phyloP scores from a whole-genome alignment of 208 protist species.

The Acanthamoeba sp. region DNA sequence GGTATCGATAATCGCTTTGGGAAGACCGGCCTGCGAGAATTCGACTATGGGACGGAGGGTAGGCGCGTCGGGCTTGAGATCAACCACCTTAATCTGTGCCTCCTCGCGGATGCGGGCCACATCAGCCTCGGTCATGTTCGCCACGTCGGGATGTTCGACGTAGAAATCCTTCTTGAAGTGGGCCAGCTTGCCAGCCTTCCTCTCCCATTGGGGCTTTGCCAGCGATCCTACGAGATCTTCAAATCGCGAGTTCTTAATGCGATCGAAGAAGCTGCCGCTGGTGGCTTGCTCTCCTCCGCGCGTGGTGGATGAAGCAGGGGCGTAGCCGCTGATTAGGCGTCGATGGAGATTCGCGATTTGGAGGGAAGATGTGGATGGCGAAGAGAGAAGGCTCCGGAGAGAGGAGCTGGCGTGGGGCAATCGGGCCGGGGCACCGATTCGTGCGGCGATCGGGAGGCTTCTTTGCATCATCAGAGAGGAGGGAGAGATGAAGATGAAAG shows the following conservation, averaged over 20 bases:
- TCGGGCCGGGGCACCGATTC: too few species aligned
- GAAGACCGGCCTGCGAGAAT: constrained; percentile 2
- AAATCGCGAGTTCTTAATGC: constrained; percentile 19
- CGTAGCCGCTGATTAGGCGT: neutral
- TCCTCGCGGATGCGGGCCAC: constrained; percentile 75
- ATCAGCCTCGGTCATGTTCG: constrained; percentile 71
- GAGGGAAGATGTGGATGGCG: neutral
- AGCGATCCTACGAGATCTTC: constrained; percentile 29
- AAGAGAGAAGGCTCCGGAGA: neutral
- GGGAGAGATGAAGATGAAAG: neutral
- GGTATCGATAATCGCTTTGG: neutral
- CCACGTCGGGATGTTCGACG: constrained; percentile 77
- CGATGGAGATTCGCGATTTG: neutral
- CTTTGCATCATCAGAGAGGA: neutral
- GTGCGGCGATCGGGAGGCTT: neutral
- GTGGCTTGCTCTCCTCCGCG: too few species aligned
- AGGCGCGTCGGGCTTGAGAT: neutral
- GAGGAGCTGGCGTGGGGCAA: neutral
- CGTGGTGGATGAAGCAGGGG: neutral
- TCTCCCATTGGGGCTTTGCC: neutral
- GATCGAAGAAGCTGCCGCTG: constrained; percentile 8
- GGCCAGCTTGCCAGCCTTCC: neutral
- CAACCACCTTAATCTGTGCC: constrained; percentile 5
- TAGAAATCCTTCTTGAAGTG: constrained; percentile 86
- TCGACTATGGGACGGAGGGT: neutral